Percentiles rank a stretch among this genome's conserved stretches.
phyloP scores from a whole-genome alignment of 1,139 yeast genomes.

The Blastobotrys elegans region DNA sequence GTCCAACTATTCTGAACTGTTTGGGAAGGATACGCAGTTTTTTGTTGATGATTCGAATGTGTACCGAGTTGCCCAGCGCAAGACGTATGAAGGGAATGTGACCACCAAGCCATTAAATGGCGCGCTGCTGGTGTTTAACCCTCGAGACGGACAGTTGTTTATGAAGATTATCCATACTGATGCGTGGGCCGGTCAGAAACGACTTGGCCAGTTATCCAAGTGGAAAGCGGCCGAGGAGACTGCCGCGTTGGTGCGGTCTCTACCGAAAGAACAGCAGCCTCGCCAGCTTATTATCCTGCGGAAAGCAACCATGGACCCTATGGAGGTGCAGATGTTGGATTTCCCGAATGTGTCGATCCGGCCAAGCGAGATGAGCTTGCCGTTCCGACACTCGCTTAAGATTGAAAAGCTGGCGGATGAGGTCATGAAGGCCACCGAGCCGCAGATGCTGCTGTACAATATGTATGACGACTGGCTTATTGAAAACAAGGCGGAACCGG shows the following conservation, averaged over 20 bases:
- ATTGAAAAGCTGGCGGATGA: conserved; percentile 76
- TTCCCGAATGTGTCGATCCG: conserved; percentile 89
- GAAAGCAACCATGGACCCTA: conserved; percentile 88
- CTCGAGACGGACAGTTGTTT: conserved; percentile 71
- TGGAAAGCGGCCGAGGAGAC: conserved; percentile 99
- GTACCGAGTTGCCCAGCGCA: conserved; percentile 88
- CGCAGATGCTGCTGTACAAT: conserved; percentile 87
- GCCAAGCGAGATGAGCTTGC: conserved; percentile 83
- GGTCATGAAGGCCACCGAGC: conserved; percentile 82
- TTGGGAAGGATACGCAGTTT: conserved; percentile 75
- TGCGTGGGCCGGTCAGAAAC: conserved; percentile 96
- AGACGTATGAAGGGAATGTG: conserved; percentile 88
- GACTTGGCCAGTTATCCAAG: conserved; percentile 88
- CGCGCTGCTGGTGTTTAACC: conserved; percentile 83
- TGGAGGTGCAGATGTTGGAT: conserved; percentile 95
- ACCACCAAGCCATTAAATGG: conserved; percentile 95
- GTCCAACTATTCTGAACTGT: conserved; percentile 82
- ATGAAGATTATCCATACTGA: conserved; percentile 88
- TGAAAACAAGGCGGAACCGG: conserved; percentile 54
- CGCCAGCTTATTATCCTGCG: conserved; percentile 86
- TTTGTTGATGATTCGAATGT: conserved; percentile 92
- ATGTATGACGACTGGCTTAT: conserved; percentile 90
- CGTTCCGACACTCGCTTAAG: conserved; percentile 82
- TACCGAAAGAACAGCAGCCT: conserved; percentile 94
- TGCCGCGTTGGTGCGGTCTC: conserved; percentile 80